Percentiles rank a stretch among this genome's conserved stretches.
These are phyloP conservation scores for Leccinum fuscescens DNA, from an alignment of 1,284 basidiomycete species.

Conservation along the genomic window DNA sequence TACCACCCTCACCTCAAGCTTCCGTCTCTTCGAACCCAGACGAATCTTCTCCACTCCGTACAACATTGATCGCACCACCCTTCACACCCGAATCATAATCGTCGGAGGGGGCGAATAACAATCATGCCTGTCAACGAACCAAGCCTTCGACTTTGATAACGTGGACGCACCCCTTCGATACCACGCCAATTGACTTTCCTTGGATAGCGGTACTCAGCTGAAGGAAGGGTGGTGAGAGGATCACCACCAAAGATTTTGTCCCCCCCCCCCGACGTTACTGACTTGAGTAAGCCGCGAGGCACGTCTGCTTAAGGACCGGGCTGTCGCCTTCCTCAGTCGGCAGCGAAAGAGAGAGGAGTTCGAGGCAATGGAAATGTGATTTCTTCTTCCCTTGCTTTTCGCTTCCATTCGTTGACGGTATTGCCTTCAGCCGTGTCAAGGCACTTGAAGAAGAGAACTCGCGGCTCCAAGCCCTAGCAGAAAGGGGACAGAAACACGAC, in stretches of 20 bases:
- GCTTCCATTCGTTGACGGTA: constrained; percentile 17
- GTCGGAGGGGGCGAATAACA: constrained; percentile 44
- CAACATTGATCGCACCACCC: constrained; percentile 51
- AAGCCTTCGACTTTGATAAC: constrained; percentile 62
- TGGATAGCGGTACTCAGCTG: constrained; percentile 25
- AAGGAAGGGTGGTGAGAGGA: constrained; percentile 59
- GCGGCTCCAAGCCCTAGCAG: constrained; percentile 56
- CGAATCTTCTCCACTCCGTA: constrained; percentile 46
- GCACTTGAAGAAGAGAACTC: constrained; percentile 79
- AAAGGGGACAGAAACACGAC: constrained; percentile 35
- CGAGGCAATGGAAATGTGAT: constrained; percentile 82
- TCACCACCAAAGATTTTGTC: constrained; percentile 75
- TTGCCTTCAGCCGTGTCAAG: constrained; percentile 32
- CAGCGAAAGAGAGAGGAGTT: constrained; percentile 92
- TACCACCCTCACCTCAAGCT: constrained; percentile 52
- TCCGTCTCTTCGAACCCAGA: constrained; percentile 43
- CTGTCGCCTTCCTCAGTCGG: constrained; percentile 85
- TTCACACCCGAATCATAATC: constrained; percentile 43
- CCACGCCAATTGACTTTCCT: constrained; percentile 29
- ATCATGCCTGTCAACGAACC: constrained; percentile 63
- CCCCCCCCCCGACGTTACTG: too few species aligned
- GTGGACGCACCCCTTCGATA: constrained; percentile 31
- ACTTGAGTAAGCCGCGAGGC: too few species aligned
- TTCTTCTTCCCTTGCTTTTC: constrained; percentile 22
- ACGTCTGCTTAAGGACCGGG: constrained; percentile 67